Conservation (phyloP, 2,329 filamentous ascomycete species). For the Hirsutella minnesotensis region DNA sequence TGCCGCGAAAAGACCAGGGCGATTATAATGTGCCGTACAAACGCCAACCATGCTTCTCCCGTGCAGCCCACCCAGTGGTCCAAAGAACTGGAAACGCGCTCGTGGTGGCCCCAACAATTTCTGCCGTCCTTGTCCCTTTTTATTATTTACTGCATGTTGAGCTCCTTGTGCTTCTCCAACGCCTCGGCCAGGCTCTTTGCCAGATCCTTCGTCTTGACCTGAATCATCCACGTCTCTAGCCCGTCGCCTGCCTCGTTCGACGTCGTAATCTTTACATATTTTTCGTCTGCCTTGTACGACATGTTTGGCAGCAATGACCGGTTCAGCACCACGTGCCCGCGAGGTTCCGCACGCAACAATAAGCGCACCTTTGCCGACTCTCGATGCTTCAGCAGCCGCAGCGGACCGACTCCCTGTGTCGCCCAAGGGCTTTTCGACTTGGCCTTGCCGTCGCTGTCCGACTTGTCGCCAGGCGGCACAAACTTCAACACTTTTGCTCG, state of each 20-base stretch:
- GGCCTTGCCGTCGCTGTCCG: slow-evolving; percentile 28
- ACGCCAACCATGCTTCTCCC: slow-evolving; percentile 5
- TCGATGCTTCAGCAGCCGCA: slow-evolving; percentile 65
- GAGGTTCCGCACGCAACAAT: slow-evolving; percentile 62
- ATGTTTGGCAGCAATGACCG: slow-evolving; percentile 48
- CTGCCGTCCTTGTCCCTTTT: background rate
- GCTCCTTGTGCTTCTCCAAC: slow-evolving; percentile 41
- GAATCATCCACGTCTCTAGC: slow-evolving; percentile 59
- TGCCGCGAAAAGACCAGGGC: background rate
- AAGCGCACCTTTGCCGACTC: slow-evolving; percentile 54
- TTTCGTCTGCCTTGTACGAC: slow-evolving; percentile 48
- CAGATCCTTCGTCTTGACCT: slow-evolving; percentile 53
- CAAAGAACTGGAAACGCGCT: background rate
- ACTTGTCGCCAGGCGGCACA: slow-evolving; percentile 32
- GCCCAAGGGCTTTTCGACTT: slow-evolving; percentile 51
- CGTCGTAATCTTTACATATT: slow-evolving; percentile 47
- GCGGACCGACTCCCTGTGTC: slow-evolving; percentile 56
- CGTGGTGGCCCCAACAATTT: background rate
- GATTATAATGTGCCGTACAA: background rate
- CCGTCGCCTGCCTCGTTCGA: slow-evolving; percentile 45
- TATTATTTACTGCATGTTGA: slow-evolving; percentile 40
- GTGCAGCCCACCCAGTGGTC: background rate
- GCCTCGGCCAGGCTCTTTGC: slow-evolving; percentile 40
- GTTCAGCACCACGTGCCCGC: slow-evolving; percentile 65
- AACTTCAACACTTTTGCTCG: slow-evolving; percentile 59